These are phyloP conservation scores for Cucurbitaria berberidis DNA, from an alignment of 2,329 filamentous ascomycete genomes.

Conservation along the genomic window DNA sequence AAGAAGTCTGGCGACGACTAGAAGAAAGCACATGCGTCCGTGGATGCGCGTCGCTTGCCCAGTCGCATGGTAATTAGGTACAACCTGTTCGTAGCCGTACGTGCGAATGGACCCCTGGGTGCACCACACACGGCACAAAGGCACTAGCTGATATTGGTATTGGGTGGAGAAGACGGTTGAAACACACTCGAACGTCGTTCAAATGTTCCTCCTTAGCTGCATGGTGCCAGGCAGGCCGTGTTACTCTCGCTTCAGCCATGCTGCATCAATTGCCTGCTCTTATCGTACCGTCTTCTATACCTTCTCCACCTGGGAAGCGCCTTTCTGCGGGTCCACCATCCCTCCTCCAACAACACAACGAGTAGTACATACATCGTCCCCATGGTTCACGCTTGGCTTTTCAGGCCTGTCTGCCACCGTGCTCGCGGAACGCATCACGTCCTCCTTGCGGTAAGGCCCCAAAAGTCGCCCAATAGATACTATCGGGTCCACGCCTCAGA, in stretches of 20 bases:
- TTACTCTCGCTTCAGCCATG: neutral
- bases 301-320: neutral
- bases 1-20: no score
- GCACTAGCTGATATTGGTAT: neutral
- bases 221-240: no score
- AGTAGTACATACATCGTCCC: conserved; percentile 1
- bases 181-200: neutral
- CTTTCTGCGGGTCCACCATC: conserved; percentile 8
- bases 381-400: neutral
- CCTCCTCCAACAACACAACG: no score
- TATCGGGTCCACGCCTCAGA: conserved; percentile 12
- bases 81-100: neutral
- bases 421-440: conserved; percentile 8
- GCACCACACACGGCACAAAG: neutral
- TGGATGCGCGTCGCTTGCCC: neutral
- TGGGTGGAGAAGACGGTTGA: conserved; percentile 1
- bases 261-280: neutral
- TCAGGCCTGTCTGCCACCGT: neutral
- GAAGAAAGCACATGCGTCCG: no score
- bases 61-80: neutral
- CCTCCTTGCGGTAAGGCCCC: conserved; percentile 13
- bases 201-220: neutral
- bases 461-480: conserved; percentile 2
- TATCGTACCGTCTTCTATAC: neutral
- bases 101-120: no score